Evolutionary conservation across 2,329 filamentous ascomycete species (phyloP), one percentile per base, ranked within the genome.

Genomic region (Fusarium marasasianum): DNA sequence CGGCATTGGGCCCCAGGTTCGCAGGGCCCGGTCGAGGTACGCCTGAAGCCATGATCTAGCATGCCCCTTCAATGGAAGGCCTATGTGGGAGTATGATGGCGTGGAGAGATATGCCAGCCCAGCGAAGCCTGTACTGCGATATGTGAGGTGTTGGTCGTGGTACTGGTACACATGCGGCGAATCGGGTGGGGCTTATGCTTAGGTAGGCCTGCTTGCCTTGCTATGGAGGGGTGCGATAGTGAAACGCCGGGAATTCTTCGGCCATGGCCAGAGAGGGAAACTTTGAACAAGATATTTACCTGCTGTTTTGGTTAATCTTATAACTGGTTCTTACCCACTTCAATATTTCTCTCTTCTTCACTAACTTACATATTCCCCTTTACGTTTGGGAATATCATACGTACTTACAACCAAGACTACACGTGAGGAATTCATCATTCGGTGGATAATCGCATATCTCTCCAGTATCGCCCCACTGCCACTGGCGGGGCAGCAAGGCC

Each of bases 1-100:
- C 94, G 44, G 95, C 94, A 82, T 94, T 94, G 65, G 93, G 91
- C 73, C 91, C 91, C 75, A 98, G 87, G 78, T 93, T 94, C 68
- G 96, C 96, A 65, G 96, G 95, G 60, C 96, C 96, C 66, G 96
- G 96, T 86, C 96, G 94, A 66, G 96, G 96, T 77, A 98, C 90
- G 64, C 76, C 84, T 71, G 79, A 77, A 69, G 84, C 78, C 86
- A 87, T 83, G 66, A 61, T 74, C 72, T 75, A 72, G 75, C 71
- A 76, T 76, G 71, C 77, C 74, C 73, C 77, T 73, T 77, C 66
- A 67, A 69, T 63, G 64, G 64, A 65, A 76, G 68, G 56, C 37
- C 43, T 59, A 20, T 48, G 77, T 63, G 63, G 59, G 69, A 62
- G 60, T 66, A 51, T 66, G 53, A 61, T 62, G 68, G 71, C 59